Base-by-base conservation (phyloP, 148 eudicot genomes). In the Chenopodium suecicum region DNA sequence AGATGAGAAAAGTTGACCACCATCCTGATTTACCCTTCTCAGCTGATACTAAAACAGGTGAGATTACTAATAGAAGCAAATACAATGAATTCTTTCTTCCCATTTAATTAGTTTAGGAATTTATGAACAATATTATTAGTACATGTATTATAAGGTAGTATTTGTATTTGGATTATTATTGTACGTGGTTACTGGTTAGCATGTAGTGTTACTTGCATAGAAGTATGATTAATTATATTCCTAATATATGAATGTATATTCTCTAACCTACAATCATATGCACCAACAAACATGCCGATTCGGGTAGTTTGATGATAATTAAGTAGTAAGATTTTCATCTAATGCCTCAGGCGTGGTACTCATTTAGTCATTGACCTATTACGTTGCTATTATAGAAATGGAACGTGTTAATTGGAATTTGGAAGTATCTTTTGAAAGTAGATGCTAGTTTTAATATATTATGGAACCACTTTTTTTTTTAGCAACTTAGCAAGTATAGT, bases 1-100 rank as follows among this genome's bases (percentile, higher is more conserved):
- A 47, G 17, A 81, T 50, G 75, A 84, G 22, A 6, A 48, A 48
- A 64, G 73, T 74, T 29, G 72, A 29, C 78, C 65, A 75, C 78
- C 78, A 29, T 75, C 25, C 65, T 5, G 20, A 2, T 54, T 70
- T 37, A 11, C 25, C 44, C 46, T 52, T 27, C 13, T 54, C 44
- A 56, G 78, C 78, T 14, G 46, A 27, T 52, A 75, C 78, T 12
- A 54, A 27, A 52, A 4, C 23, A 16, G 78, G 78, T 47, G 65
- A 75, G 0, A 52, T 16, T 0, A 75, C n/a, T 52, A 75, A 5
- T 2, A 72, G 27, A 46, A 72, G 17, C 4, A 58, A 20, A 58
- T 14, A 58, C 5, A 58, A 5, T 19, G 63, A 58, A 9, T 50
- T 50, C 0, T 17, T 58, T 58, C 19, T 58, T 58, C 63, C 63